Conservation (phyloP, 2,329 filamentous ascomycete species). For the Magnaporthiopsis incrustans region DNA sequence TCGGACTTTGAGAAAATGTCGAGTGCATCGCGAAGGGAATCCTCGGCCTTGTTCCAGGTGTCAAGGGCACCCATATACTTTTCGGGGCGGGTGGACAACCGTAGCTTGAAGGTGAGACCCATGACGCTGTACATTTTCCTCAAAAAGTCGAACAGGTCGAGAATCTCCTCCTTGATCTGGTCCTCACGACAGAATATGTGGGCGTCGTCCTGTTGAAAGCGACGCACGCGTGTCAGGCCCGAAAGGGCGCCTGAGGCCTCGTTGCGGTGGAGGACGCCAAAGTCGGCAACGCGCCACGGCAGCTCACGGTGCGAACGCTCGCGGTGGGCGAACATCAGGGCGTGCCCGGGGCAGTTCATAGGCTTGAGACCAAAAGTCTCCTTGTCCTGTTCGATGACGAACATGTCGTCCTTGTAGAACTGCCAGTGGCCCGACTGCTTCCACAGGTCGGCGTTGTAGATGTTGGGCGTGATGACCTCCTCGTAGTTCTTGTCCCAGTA, state of each 20-base stretch:
- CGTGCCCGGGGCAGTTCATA: constrained; percentile 90
- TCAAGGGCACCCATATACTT: constrained; percentile 80
- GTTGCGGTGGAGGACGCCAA: constrained; percentile 74
- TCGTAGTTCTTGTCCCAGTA: constrained; percentile 92
- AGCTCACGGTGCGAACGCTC: constrained; percentile 71
- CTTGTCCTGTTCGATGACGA: constrained; percentile 69
- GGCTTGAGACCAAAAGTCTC: constrained; percentile 48
- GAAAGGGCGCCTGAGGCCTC: constrained; percentile 75
- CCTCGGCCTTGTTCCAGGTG: constrained; percentile 85
- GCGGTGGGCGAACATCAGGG: constrained; percentile 70
- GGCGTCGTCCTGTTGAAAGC: constrained; percentile 86
- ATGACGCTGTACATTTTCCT: constrained; percentile 67
- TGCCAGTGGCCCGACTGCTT: constrained; percentile 93
- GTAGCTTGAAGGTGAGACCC: constrained; percentile 86
- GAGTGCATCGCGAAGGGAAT: constrained; percentile 69
- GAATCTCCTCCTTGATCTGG: constrained; percentile 67
- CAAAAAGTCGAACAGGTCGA: constrained; percentile 81
- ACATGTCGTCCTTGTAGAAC: constrained; percentile 92
- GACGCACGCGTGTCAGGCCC: constrained; percentile 73
- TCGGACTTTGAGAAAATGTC: constrained; percentile 59
- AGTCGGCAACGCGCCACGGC: constrained; percentile 79
- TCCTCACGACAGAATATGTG: constrained; percentile 78
- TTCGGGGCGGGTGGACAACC: constrained; percentile 83
- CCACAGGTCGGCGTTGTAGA: constrained; percentile 92
- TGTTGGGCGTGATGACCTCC: constrained; percentile 92